Evolutionary conservation across 2,329 filamentous ascomycete species (phyloP), one percentile per base, ranked within the genome.

Genomic region (Calonectria leucothoes): DNA sequence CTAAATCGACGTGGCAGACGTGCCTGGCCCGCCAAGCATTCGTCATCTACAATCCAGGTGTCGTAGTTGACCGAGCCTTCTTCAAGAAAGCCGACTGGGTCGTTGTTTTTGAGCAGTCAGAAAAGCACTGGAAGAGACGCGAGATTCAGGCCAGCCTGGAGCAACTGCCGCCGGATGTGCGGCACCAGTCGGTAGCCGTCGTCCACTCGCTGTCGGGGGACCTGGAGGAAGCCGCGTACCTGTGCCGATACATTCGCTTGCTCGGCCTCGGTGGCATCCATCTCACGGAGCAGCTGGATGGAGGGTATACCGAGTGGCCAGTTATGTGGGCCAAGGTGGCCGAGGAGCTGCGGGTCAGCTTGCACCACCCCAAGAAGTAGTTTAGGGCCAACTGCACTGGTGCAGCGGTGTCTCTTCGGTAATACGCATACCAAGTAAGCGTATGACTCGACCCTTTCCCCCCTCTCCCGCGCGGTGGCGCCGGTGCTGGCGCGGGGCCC

Each of bases 291-390:
- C 70, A 77, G 20, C 15, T 59, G 1, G 68, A 68, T 48, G 75
- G 75, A 29, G 74, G 75, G 1, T 77, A 76, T 42, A 77, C 68
- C 5, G 49, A 68, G 25, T 77, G 75, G 75, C 75, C 75, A 3
- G 33, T 52, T 29, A 68, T 63, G 69, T 71, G 69, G 69, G 39
- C 69, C 39, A 37, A 25, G n/a, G 49, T 59, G 6, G 69, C 69
- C 7, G 49, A 71, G n/a, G 69, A 10, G 14, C 51, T 71, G 39
- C 51, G 49, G 31, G 63, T 31, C 27, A 23, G 63, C 31, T 29
- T 23, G 63, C 31, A n/a, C n/a, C n/a, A n/a, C n/a, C n/a, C 7
- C 20, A 52, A 55, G 17, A 27, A 42, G 20, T 35, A 67, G 25
- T 25, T 42, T 52, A 52, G 20, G 39, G 52, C 48, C 17, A n/a